These are phyloP conservation scores for Corymbia calophylla DNA, from an alignment of 441 rosid species.

Conservation along the genomic window DNA sequence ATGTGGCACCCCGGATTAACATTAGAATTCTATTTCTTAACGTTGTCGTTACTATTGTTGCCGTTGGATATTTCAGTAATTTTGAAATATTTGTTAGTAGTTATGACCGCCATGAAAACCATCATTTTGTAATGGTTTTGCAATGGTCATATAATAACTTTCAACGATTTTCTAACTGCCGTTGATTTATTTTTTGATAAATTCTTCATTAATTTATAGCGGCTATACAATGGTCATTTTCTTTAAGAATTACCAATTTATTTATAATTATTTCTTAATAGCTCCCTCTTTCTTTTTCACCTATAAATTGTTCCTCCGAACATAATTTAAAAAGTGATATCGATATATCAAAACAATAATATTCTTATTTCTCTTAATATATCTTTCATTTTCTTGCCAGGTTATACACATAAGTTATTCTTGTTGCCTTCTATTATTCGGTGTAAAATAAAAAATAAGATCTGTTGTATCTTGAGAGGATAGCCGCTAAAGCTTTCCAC, in stretches of 20 bases:
- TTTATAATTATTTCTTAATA: too few relatives aligned
- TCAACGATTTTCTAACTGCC: not conserved
- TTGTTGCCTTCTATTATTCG: not conserved
- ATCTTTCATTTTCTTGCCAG: fast-evolving
- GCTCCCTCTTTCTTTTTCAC: not conserved
- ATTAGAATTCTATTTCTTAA: too few relatives aligned
- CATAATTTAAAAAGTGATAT: not conserved
- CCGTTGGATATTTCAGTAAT: not conserved
- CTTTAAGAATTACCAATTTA: too few relatives aligned
- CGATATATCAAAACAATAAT: not conserved
- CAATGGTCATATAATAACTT: not conserved
- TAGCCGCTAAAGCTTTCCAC: not conserved
- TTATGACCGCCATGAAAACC: not conserved
- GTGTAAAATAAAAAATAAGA: fast-evolving
- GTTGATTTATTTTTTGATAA: too few relatives aligned
- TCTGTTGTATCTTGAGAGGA: not conserved
- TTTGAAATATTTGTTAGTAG: too few relatives aligned
- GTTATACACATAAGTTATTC: too few relatives aligned
- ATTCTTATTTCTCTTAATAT: not conserved
- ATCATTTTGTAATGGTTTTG: too few relatives aligned
- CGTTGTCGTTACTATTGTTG: too few relatives aligned
- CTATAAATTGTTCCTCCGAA: fast-evolving
- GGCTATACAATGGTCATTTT: too few relatives aligned
- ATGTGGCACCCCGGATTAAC: too few relatives aligned
- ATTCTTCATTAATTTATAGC: not conserved